A percentile compares a stretch with the other conserved stretches of the same genome.
Evolutionary conservation across 2,329 filamentous ascomycete genomes (phyloP).

Genomic region (Fusarium coicis): DNA sequence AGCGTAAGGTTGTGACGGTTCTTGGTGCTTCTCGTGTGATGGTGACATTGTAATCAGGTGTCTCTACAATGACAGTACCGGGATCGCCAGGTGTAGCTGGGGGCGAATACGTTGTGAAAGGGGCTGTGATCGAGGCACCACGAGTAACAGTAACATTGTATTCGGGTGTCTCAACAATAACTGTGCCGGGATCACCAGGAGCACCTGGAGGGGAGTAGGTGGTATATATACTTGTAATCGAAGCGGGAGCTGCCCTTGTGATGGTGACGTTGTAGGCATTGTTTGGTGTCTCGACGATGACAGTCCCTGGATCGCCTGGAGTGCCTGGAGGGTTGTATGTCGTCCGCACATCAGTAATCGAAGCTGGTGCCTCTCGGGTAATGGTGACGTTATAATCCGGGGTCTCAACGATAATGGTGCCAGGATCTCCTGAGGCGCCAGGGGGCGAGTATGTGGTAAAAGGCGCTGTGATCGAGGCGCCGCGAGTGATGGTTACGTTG

Average conservation of each 20-base stretch:
- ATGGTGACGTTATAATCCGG: conserved; percentile 29
- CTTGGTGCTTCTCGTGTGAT: conserved; percentile 11
- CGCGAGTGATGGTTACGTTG: conserved; percentile 18
- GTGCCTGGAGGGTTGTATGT: conserved; percentile 9
- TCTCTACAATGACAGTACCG: conserved; percentile 24
- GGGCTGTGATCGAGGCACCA: conserved; percentile 2
- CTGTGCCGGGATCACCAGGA: conserved; percentile 21
- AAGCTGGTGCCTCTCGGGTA: conserved; percentile 3
- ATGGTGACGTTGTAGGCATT: conserved; percentile 26
- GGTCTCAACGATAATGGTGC: conserved; percentile 22
- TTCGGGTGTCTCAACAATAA: conserved; percentile 23
- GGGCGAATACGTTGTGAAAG: conserved; percentile 16
- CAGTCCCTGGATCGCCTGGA: conserved; percentile 21
- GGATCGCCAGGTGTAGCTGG: conserved; percentile 21
- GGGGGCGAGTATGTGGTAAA: conserved; percentile 16
- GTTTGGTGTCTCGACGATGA: conserved; percentile 21
- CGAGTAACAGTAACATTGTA: conserved; percentile 27
- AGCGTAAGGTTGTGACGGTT: not conserved
- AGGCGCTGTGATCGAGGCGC: conserved; percentile 10
- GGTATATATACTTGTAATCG: conserved; percentile 4
- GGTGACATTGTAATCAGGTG: conserved; percentile 19
- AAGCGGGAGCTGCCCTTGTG: conserved; percentile 8
- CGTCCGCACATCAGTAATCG: not conserved
- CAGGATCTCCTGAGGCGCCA: conserved; percentile 16
- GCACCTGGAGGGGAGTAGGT: conserved; percentile 16